These are phyloP conservation scores for Aspergillus sclerotioniger DNA, from an alignment of 495 filamentous ascomycete species.

Conservation along the genomic window DNA sequence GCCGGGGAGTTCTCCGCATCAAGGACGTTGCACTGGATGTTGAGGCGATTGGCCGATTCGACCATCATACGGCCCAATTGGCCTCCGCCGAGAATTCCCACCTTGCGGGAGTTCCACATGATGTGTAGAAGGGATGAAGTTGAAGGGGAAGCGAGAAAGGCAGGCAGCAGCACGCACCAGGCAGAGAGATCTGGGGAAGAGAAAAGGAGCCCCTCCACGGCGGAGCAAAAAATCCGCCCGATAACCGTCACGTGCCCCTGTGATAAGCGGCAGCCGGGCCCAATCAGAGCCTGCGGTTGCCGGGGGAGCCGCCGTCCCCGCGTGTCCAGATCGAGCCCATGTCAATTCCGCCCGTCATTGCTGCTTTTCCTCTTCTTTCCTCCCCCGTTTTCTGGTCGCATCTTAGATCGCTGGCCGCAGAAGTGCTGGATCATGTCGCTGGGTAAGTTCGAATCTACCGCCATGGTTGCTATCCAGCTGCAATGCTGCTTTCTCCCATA, in stretches of 20 bases:
- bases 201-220: constrained; percentile 30
- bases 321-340: constrained; percentile 1
- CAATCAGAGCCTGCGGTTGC: constrained; percentile 12
- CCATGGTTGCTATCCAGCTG: constrained; percentile 6
- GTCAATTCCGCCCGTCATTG: not conserved
- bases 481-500: not conserved
- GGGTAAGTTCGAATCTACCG: constrained; percentile 20
- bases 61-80: constrained; percentile 96
- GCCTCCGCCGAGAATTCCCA: constrained; percentile 74
- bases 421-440: constrained; percentile 35
- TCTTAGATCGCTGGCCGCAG: not conserved
- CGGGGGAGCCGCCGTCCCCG: constrained; percentile 14
- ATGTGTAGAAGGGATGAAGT: constrained; percentile 13
- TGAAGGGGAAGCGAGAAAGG: constrained; percentile 10
- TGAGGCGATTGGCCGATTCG: constrained; percentile 82
- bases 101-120: constrained; percentile 50
- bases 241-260: constrained; percentile 23
- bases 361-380: constrained; percentile 1
- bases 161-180: constrained; percentile 1
- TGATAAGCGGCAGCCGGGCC: constrained; percentile 19
- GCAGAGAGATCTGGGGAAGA: constrained; percentile 15
- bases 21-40: constrained; percentile 76
- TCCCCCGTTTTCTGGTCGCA: not conserved
- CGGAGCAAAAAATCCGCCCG: constrained; percentile 18
- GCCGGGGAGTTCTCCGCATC: constrained; percentile 79